Percentiles rank a stretch among this genome's conserved stretches.
Conservation (phyloP, 176 grass and related monocot genomes). For the Microstegium vimineum region DNA sequence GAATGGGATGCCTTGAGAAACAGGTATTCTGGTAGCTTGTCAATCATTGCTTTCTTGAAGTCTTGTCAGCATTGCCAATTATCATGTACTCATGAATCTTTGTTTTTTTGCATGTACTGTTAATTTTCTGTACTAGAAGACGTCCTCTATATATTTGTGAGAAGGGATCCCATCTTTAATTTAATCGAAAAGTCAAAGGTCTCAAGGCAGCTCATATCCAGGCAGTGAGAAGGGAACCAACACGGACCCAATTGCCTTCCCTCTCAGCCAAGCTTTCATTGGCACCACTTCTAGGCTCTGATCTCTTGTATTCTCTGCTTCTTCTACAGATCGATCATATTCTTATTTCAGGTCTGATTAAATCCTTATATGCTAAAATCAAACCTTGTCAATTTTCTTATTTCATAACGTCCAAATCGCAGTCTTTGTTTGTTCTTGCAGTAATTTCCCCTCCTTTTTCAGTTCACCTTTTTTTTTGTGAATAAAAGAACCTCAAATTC, state of each 20-base stretch:
- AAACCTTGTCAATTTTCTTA: not conserved
- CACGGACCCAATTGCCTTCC: not conserved
- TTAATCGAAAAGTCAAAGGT: not conserved
- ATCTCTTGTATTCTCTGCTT: not conserved
- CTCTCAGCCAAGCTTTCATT: not conserved
- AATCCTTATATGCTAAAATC: not conserved
- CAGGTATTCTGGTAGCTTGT: not conserved
- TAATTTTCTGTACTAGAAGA: slow-evolving; percentile 4
- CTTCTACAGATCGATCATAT: slow-evolving; percentile 24
- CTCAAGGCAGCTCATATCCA: not conserved
- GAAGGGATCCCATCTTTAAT: not conserved
- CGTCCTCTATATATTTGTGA: not conserved
- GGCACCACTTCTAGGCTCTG: not conserved
- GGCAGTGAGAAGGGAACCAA: not conserved
- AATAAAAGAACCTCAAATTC: not conserved
- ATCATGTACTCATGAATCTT: not conserved
- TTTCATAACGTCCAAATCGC: not conserved
- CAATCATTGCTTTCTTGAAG: not conserved
- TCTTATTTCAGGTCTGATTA: slow-evolving; percentile 11
- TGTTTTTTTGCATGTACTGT: not conserved
- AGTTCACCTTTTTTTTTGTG: not conserved
- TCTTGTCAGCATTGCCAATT: not conserved
- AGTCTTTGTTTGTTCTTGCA: not conserved
- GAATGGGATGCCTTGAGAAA: not conserved
- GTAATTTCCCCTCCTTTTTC: not conserved